Evolutionary conservation across 2,329 filamentous ascomycete species (phyloP), one percentile per base, ranked within the genome.

Genomic region (Ceratocystis huliohia): DNA sequence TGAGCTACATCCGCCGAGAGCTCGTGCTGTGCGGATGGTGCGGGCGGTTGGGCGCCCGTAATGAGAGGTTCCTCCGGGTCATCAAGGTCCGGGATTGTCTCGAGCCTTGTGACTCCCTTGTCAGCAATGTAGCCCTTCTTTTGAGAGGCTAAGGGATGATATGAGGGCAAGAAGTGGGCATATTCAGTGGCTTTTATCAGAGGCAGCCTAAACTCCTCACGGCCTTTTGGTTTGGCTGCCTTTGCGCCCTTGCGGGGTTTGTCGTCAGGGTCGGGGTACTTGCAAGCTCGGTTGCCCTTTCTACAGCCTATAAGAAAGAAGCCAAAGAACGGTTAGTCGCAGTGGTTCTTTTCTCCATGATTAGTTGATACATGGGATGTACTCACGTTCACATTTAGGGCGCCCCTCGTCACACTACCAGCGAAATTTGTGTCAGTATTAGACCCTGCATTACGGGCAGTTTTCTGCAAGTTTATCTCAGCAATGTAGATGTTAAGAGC

Each of bases 221-320:
- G 75, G 70, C 28, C 41, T 48, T 67, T 63, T 28, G 76, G 74
- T 69, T 80, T 82, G 48, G 77, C 71, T 33, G 25, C 13, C 53
- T 30, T 57, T 7, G 53, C 22, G 20, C 53, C 53, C 22, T 57
- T 57, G 22, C 25, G 53, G 22, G 53, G 53, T 30, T 57, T 57
- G 8, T 77, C 74, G 61, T 84, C 78, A 37, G 86, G 79, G 61
- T 93, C 90, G 2, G 94, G 93, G 74, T 96, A 99, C 67, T 88
- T 81, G 74, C 94, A 99, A 70, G 96, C 90, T 76, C 94, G 84
- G 71, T 86, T 89, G 63, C 93, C 94, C 76, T 97, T 99, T 71
- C 86, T 88, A 75, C 94, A 99, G 72, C 93, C 91, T 88, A 69
- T 5, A 7, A 46, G 10, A 56, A 46, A 33, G n/a, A 20, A 33